Evolutionary conservation across 371 early-diverging fungal genomes (phyloP).

Genomic region (Cokeromyces recurvatus): DNA sequence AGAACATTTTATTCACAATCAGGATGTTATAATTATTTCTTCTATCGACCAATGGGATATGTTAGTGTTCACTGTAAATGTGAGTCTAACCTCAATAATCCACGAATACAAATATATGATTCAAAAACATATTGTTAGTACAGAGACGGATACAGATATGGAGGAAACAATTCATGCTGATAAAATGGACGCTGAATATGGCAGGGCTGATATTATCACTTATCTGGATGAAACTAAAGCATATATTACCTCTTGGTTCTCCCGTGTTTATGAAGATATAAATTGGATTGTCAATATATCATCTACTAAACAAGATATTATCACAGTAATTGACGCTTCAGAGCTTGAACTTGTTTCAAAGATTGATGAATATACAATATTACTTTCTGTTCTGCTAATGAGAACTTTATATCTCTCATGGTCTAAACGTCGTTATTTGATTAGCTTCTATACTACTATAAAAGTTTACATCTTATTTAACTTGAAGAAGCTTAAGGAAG

Average conservation of each 20-base stretch:
- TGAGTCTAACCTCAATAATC: background rate
- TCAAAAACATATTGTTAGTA: background rate
- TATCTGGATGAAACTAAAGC: constrained; percentile 17
- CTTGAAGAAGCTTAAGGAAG: constrained; percentile 4
- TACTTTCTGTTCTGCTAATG: constrained; percentile 6
- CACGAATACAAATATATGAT: constrained; percentile 4
- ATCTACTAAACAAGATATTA: background rate
- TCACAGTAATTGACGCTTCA: constrained; percentile 15
- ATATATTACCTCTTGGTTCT: constrained; percentile 13
- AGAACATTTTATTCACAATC: constrained; percentile 4
- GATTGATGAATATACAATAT: constrained; percentile 14
- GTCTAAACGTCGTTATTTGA: constrained; percentile 23
- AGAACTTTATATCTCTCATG: constrained; percentile 12
- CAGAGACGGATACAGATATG: background rate
- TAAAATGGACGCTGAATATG: constrained; percentile 8
- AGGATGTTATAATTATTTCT: background rate
- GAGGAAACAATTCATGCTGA: too few relatives aligned
- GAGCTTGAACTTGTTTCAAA: constrained; percentile 13
- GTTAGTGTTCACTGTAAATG: background rate
- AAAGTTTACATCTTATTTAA: constrained; percentile 17
- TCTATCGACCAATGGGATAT: constrained; percentile 10
- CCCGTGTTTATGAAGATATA: constrained; percentile 9
- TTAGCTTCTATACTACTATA: constrained; percentile 18
- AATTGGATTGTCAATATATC: constrained; percentile 1
- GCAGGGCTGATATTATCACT: constrained; percentile 17